Base-by-base conservation (phyloP, 2,329 filamentous ascomycete species). In the Alternaria metachromatica region DNA sequence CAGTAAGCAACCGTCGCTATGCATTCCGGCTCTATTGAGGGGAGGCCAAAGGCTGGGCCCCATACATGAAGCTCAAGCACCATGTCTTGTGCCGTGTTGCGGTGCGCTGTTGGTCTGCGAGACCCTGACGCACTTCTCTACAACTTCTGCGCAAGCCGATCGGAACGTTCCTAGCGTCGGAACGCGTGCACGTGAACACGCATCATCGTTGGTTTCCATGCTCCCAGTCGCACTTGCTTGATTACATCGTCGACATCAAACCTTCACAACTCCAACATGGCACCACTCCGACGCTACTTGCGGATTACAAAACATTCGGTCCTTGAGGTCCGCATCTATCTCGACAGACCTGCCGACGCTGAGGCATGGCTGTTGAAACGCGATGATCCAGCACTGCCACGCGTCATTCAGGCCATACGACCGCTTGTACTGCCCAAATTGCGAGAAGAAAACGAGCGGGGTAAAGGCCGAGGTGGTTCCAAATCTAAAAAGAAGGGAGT, bases 271-370 rank as follows among this genome's bases (percentile, higher is more conserved):
- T 62, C 43, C 21, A 43, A 53, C 20, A 97, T 97, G 94, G 91
- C 94, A 12, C 94, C 94, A 11, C 88, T 97, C 51, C 89, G 94
- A 63, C 89, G 94, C 73, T 97, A 98, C 78, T 86, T 98, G 59
- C 89, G 95, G 56, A 97, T 98, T 72, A 95, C 92, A 59, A 94
- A 95, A 77, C 92, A 93, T 80, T 97, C 95, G 5, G 94, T 97
- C 30, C 87, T 99, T n/a, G 96, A 99, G 85, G 94, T 93, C 68
- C 94, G 94, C 69, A 96, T 99, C 71, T 98, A 98, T 80, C 89
- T 97, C 50, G 95, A 98, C 69, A 94, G 95, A 72, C 96, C 96
- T 0, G 88, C 91, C 12, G 88, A 97, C 64, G 88, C 89, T 23
- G 88, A 93, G 69, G 90, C 90, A 75, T 97, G 96, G 89, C 88